Conservation (phyloP, 805 yeast species). For the Suhomyces pyralidae region DNA sequence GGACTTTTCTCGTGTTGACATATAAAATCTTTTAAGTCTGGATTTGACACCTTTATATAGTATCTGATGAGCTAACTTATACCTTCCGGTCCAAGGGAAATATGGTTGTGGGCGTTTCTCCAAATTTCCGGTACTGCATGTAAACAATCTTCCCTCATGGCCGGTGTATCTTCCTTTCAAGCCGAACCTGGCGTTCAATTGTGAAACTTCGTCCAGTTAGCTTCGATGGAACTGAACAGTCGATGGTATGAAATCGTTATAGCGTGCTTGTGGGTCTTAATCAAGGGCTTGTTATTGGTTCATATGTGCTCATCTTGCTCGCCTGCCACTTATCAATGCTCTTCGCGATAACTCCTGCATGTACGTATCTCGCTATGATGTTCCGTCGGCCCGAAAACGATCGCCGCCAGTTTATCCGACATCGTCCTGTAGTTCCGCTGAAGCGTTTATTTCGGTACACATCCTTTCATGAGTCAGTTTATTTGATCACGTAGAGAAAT, state of each 20-base stretch:
- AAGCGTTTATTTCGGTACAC: not conserved
- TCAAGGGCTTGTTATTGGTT: too few species aligned
- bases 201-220: not conserved
- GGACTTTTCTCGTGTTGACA: not conserved
- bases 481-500: not conserved
- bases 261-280: too few species aligned
- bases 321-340: too few species aligned
- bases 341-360: too few species aligned
- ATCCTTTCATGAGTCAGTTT: not conserved
- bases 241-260: too few species aligned
- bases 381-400: not conserved
- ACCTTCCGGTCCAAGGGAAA: not conserved
- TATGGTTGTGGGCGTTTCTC: not conserved
- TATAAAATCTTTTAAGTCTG: not conserved
- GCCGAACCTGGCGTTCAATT: not conserved
- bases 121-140: not conserved
- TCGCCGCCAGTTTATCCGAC: not conserved
- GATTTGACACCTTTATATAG: not conserved
- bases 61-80: not conserved
- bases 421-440: not conserved
- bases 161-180: not conserved
- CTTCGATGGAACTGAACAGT: too few species aligned
- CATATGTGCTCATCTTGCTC: too few species aligned
- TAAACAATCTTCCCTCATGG: not conserved
- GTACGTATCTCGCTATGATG: not conserved